phyloP scores from a whole-genome alignment of 768 basidiomycete species.

The Suillus subalutaceus region DNA sequence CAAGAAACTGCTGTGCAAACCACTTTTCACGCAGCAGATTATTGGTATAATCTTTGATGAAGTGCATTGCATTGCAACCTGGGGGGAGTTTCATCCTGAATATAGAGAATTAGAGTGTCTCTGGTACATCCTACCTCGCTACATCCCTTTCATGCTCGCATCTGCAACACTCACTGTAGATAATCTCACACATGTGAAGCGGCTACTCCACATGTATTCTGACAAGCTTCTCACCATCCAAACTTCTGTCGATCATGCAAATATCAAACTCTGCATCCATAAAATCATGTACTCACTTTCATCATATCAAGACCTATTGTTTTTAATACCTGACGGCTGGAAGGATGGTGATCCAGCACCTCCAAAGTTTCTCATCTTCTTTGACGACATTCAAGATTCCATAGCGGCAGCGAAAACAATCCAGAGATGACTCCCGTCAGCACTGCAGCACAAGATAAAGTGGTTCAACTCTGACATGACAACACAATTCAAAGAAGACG shows the following conservation, averaged over 20 bases:
- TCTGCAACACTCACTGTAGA: neutral
- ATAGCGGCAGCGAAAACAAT: neutral
- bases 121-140: neutral
- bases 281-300: neutral
- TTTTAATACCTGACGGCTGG: neutral
- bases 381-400: neutral
- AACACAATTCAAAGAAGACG: neutral
- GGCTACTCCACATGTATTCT: neutral
- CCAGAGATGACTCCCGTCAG: neutral
- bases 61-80: neutral
- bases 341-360: neutral
- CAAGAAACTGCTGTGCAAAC: neutral
- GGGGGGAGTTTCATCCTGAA: neutral
- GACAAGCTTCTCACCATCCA: neutral
- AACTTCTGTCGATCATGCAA: neutral
- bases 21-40: neutral
- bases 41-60: neutral
- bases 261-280: neutral
- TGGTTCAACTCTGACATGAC: neutral
- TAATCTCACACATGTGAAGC: neutral
- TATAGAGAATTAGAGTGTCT: neutral
- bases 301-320: neutral
- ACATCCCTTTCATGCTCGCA: neutral
- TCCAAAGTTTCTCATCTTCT: neutral
- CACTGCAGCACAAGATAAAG: neutral